Conservation (phyloP, 1,284 basidiomycete species). For the Austroboletus niveus region DNA sequence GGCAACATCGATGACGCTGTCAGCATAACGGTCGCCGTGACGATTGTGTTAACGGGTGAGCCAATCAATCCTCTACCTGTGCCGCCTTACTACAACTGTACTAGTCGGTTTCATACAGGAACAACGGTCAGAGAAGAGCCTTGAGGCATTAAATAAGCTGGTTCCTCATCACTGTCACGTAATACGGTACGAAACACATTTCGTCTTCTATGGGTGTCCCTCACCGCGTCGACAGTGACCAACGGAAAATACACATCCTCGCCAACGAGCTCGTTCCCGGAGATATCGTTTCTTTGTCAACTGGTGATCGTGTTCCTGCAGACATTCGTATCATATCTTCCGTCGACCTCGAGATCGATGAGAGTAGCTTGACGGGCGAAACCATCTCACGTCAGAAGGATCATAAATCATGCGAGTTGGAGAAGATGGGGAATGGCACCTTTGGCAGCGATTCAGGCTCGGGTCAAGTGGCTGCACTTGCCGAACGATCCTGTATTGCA, state of each 20-base stretch:
- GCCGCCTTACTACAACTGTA: not conserved
- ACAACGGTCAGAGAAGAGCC: slow-evolving; percentile 89
- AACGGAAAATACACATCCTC: slow-evolving; percentile 73
- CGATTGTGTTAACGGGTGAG: slow-evolving; percentile 90
- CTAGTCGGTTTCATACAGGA: slow-evolving; percentile 96
- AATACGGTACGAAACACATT: slow-evolving; percentile 54
- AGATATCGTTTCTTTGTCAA: slow-evolving; percentile 87
- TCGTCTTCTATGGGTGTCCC: slow-evolving; percentile 2
- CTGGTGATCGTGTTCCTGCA: slow-evolving; percentile 92
- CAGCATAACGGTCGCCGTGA: slow-evolving; percentile 90
- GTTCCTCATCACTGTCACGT: slow-evolving; percentile 96
- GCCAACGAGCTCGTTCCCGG: slow-evolving; percentile 96
- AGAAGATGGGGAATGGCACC: slow-evolving; percentile 12
- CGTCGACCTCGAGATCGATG: slow-evolving; percentile 90
- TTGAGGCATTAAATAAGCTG: slow-evolving; percentile 94
- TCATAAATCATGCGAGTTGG: slow-evolving; percentile 46
- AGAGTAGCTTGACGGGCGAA: slow-evolving; percentile 94
- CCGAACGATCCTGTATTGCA: slow-evolving; percentile 86
- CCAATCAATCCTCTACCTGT: slow-evolving; percentile 6
- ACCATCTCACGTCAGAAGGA: slow-evolving; percentile 80
- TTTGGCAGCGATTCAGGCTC: slow-evolving; percentile 13
- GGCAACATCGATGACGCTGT: slow-evolving; percentile 94
- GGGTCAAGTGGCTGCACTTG: slow-evolving; percentile 66
- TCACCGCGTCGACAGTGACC: slow-evolving; percentile 48
- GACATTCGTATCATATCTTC: slow-evolving; percentile 83